A percentile compares a stretch with the other conserved stretches of the same genome.
phyloP scores from a whole-genome alignment of 139 green algal genomes.

The Microglena sp. region DNA sequence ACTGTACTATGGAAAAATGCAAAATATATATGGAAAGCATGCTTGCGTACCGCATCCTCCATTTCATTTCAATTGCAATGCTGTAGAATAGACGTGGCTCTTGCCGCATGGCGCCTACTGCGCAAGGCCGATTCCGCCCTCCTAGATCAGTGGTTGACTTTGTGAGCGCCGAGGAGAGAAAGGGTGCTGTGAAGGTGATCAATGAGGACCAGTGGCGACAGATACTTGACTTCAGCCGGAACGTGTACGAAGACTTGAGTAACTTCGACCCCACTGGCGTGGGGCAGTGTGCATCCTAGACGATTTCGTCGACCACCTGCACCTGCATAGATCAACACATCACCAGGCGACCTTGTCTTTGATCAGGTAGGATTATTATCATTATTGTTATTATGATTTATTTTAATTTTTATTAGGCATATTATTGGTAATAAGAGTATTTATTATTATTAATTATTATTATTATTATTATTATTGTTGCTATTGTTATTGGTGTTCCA shows the following conservation, averaged over 20 bases:
- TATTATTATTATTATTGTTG: too few relatives aligned
- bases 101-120: conserved; percentile 41
- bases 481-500: too few relatives aligned
- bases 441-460: too few relatives aligned
- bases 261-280: conserved; percentile 59
- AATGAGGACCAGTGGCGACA: conserved; percentile 65
- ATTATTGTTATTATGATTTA: too few relatives aligned
- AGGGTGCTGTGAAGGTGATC: conserved; percentile 23
- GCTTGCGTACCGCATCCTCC: too few relatives aligned
- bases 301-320: conserved; percentile 56
- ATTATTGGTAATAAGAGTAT: too few relatives aligned
- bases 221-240: conserved; percentile 61
- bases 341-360: not conserved
- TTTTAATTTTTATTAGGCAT: too few relatives aligned
- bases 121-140: conserved; percentile 51
- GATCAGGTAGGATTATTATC: not conserved
- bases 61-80: too few relatives aligned
- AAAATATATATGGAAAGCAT: too few relatives aligned
- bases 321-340: too few relatives aligned
- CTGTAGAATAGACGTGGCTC: conserved; percentile 28
- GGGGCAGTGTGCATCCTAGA: conserved; percentile 51
- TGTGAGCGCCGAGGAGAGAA: conserved; percentile 9
- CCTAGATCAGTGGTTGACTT: conserved; percentile 50
- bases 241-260: conserved; percentile 56
- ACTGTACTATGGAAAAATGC: too few relatives aligned